Conservation (phyloP, 345 rosid genomes). For the Murraya paniculata region DNA sequence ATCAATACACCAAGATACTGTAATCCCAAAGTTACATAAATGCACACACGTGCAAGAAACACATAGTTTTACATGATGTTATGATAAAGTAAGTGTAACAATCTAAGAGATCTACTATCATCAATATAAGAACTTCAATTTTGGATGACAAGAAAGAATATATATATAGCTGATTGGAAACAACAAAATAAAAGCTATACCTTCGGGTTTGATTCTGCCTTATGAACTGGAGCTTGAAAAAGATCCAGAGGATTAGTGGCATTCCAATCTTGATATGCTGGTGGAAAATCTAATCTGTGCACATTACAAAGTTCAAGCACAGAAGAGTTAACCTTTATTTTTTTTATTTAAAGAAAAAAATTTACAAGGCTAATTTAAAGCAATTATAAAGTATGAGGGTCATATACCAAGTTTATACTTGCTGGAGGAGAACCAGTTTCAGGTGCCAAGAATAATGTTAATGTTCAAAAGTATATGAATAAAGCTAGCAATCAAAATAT, state of each 20-base stretch:
- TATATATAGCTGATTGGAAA: background rate
- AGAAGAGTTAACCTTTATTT: too few species aligned
- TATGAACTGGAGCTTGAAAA: constrained; percentile 64
- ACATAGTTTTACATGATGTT: background rate
- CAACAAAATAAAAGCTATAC: constrained; percentile 29
- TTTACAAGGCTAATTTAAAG: background rate
- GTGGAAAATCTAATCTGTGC: constrained; percentile 65
- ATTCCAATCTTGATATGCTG: constrained; percentile 72
- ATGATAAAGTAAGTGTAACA: background rate
- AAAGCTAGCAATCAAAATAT: background rate
- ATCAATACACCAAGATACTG: background rate
- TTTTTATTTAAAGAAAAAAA: too few species aligned
- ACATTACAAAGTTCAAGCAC: background rate
- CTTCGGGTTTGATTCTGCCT: constrained; percentile 83
- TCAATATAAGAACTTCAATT: background rate
- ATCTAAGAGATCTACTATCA: background rate
- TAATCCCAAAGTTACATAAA: background rate
- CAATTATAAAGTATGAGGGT: background rate
- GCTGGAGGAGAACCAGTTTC: background rate
- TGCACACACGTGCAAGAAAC: background rate
- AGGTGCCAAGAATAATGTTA: background rate
- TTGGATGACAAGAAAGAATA: background rate
- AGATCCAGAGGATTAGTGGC: constrained; percentile 71
- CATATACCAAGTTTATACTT: background rate
- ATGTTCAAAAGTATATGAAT: background rate